Conservation (phyloP, 768 basidiomycete species). For the Tulasnella sp. region DNA sequence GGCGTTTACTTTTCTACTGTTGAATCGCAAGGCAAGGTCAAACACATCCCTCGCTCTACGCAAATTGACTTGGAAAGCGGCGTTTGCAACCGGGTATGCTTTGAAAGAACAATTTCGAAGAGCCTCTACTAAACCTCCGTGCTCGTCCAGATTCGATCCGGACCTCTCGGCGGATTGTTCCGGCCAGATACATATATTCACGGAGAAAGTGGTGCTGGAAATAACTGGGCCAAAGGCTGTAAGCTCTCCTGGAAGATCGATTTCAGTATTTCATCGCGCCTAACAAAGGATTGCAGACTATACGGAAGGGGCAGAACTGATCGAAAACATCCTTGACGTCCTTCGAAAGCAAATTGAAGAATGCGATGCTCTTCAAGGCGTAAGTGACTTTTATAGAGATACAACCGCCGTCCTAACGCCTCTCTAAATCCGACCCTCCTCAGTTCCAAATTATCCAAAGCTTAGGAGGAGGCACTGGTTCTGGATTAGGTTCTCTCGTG, state of each 20-base stretch:
- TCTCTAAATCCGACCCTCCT: background rate
- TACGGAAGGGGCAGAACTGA: conserved; percentile 89
- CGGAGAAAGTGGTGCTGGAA: conserved; percentile 58
- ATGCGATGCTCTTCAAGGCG: conserved; percentile 78
- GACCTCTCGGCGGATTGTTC: conserved; percentile 63
- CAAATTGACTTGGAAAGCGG: conserved; percentile 86
- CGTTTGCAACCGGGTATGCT: conserved; percentile 63
- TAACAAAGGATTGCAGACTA: conserved; percentile 41
- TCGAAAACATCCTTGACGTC: conserved; percentile 46
- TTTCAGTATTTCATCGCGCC: background rate
- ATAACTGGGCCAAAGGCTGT: conserved; percentile 97
- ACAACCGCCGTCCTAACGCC: background rate
- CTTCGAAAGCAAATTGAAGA: conserved; percentile 67
- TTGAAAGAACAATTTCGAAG: background rate
- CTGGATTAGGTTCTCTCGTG: conserved; percentile 71
- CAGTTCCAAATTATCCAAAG: conserved; percentile 54
- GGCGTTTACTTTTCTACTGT: conserved; percentile 77
- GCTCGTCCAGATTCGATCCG: conserved; percentile 44
- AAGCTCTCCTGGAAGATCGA: conserved; percentile 23
- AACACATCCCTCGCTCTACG: conserved; percentile 83
- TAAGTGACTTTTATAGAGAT: conserved; percentile 5
- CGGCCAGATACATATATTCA: conserved; percentile 78
- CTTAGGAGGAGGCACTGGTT: conserved; percentile 83
- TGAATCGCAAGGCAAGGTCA: conserved; percentile 32
- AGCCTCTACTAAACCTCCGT: background rate